Conservation (phyloP, 1,284 basidiomycete species). For the Serendipita sp. region DNA sequence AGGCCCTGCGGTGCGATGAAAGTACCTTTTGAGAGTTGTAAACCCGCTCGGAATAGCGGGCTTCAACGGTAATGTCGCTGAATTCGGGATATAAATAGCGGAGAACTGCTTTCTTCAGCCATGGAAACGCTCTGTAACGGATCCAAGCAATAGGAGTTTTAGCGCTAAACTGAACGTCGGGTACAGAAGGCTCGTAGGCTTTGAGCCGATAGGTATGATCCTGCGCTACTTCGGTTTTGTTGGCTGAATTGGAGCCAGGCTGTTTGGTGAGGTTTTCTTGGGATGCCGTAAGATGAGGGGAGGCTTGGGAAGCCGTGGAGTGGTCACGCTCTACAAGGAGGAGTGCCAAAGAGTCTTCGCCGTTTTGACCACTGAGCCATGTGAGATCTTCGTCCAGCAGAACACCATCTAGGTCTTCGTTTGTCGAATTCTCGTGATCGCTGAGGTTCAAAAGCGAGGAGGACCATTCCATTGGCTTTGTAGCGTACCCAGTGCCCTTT, state of each 20-base stretch:
- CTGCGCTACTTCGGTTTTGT: neutral
- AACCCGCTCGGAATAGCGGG: neutral
- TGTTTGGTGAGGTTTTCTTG: neutral
- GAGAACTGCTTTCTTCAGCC: neutral
- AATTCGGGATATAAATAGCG: neutral
- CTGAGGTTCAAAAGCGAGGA: neutral
- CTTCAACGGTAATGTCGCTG: neutral
- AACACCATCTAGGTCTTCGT: neutral
- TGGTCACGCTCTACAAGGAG: neutral
- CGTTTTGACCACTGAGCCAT: neutral
- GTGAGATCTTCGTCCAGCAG: neutral
- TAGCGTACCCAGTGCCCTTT: neutral
- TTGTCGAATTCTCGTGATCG: neutral
- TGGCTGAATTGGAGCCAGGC: neutral
- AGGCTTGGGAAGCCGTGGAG: neutral
- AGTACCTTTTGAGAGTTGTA: conserved; percentile 4
- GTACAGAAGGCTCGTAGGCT: neutral
- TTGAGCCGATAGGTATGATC: neutral
- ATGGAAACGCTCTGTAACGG: neutral
- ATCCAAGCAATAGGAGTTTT: neutral
- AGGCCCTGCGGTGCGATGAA: neutral
- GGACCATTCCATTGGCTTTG: conserved; percentile 1
- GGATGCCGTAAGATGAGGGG: neutral
- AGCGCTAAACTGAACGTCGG: neutral
- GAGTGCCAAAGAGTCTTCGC: neutral